Percentiles rank a stretch among this genome's conserved stretches.
phyloP scores from a whole-genome alignment of 2,329 filamentous ascomycete species.

The Talaromyces albobiverticillius region DNA sequence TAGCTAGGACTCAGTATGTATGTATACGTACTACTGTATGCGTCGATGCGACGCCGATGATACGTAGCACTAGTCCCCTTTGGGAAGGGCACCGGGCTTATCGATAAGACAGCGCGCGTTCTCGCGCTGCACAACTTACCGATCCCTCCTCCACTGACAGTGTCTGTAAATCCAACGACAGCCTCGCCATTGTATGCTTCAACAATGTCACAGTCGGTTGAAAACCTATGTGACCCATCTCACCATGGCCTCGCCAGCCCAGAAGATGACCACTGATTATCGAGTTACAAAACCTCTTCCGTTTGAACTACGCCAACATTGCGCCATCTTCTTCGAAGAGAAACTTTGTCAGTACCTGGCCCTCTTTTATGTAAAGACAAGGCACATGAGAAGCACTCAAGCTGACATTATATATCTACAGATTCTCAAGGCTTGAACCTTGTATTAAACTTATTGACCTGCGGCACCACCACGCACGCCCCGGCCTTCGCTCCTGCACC shows the following conservation, averaged over 20 bases:
- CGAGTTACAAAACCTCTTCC: slow-evolving; percentile 57
- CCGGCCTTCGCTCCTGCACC: slow-evolving; percentile 66
- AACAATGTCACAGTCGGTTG: neutral
- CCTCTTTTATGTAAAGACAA: too few relatives aligned
- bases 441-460: slow-evolving; percentile 47
- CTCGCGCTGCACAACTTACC: too few relatives aligned
- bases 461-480: slow-evolving; percentile 33
- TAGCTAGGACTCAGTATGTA: too few relatives aligned
- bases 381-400: slow-evolving; percentile 11
- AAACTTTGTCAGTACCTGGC: slow-evolving; percentile 56
- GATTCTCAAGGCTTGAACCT: slow-evolving; percentile 61
- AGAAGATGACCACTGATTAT: slow-evolving; percentile 35
- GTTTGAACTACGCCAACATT: slow-evolving; percentile 63
- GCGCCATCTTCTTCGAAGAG: slow-evolving; percentile 72
- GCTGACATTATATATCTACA: slow-evolving; percentile 24
- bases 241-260: slow-evolving; percentile 1
- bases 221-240: neutral
- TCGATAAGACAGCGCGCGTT: neutral
- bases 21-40: too few relatives aligned
- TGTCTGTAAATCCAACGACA: too few relatives aligned
- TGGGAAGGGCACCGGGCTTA: neutral
- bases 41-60: too few relatives aligned
- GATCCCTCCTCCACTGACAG: too few relatives aligned
- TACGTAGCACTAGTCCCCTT: neutral
- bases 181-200: too few relatives aligned